phyloP scores from a whole-genome alignment of 2,329 filamentous ascomycete species.

The Rhytidhysteron rufulum region DNA sequence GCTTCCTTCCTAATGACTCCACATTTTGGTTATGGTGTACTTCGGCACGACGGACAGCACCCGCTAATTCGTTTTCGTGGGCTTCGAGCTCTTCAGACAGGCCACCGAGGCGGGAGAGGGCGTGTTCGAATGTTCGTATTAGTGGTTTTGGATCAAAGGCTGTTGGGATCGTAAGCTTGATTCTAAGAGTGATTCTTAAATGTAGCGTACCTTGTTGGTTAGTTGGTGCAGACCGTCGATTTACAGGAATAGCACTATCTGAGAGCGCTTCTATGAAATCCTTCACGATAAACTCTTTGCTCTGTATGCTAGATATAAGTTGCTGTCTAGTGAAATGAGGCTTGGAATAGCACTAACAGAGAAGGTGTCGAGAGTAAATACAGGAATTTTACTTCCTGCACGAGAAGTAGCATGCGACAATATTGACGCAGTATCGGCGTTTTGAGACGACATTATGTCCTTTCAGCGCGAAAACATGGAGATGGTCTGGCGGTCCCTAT shows the following conservation, averaged over 20 bases:
- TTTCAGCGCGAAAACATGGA: conserved; percentile 6
- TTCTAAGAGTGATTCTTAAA: too few relatives aligned
- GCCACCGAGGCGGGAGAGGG: conserved; percentile 63
- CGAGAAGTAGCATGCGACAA: conserved; percentile 39
- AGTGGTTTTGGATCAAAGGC: conserved; percentile 92
- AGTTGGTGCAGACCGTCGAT: conserved; percentile 68
- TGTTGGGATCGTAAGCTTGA: too few relatives aligned
- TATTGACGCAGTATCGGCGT: conserved; percentile 40
- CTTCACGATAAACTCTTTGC: conserved; percentile 87
- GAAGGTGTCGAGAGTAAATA: conserved; percentile 79
- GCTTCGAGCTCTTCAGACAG: conserved; percentile 82
- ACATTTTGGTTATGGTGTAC: conserved; percentile 88
- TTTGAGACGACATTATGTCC: conserved; percentile 30
- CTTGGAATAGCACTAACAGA: conserved; percentile 28
- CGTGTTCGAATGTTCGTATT: conserved; percentile 87
- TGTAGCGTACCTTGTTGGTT: conserved; percentile 24
- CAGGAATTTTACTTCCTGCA: conserved; percentile 60
- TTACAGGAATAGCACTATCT: conserved; percentile 73
- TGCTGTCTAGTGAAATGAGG: neutral
- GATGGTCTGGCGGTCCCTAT: too few relatives aligned
- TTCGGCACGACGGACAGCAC: conserved; percentile 86
- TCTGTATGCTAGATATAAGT: conserved; percentile 19
- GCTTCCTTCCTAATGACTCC: conserved; percentile 79
- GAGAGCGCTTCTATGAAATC: conserved; percentile 95
- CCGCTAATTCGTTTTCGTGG: conserved; percentile 85